Conservation (phyloP, 2,329 filamentous ascomycete genomes). For the Pseudohalonectria lignicola region DNA sequence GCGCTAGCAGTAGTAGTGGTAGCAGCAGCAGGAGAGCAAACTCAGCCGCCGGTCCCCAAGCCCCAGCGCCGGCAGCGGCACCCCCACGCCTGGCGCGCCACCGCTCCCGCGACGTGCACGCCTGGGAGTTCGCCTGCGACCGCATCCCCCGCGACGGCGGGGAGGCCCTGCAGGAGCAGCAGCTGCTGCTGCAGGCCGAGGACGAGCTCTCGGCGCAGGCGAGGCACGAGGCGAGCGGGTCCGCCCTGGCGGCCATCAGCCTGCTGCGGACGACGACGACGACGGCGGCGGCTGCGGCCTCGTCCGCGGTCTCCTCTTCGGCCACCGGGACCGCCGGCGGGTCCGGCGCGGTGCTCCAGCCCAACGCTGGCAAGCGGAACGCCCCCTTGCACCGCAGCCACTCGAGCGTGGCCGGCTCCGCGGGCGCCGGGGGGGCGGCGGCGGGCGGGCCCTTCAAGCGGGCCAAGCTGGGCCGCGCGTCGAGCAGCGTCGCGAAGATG, state of each 20-base stretch:
- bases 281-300: slow-evolving; percentile 24
- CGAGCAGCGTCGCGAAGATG: slow-evolving; percentile 51
- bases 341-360: slow-evolving; percentile 26
- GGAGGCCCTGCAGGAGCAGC: slow-evolving; percentile 68
- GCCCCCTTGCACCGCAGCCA: too few relatives aligned
- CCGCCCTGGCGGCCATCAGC: slow-evolving; percentile 71
- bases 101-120: slow-evolving; percentile 75
- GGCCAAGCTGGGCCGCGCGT: slow-evolving; percentile 47
- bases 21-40: neutral
- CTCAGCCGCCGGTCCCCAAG: neutral
- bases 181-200: slow-evolving; percentile 50
- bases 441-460: too few relatives aligned
- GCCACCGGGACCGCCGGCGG: slow-evolving; percentile 25
- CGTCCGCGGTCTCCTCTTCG: slow-evolving; percentile 23
- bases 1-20: neutral
- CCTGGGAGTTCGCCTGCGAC: slow-evolving; percentile 87
- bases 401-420: too few relatives aligned
- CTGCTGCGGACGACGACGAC: slow-evolving; percentile 60
- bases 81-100: slow-evolving; percentile 49
- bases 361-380: slow-evolving; percentile 57
- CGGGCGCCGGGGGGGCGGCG: too few relatives aligned
- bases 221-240: slow-evolving; percentile 68
- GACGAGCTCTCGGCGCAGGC: slow-evolving; percentile 69
- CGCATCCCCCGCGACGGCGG: slow-evolving; percentile 64
- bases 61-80: neutral